Percentiles rank a stretch among this genome's conserved stretches.
Conservation (phyloP, 352 stramenopile species). For the Pythium rhizo-oryzae region DNA sequence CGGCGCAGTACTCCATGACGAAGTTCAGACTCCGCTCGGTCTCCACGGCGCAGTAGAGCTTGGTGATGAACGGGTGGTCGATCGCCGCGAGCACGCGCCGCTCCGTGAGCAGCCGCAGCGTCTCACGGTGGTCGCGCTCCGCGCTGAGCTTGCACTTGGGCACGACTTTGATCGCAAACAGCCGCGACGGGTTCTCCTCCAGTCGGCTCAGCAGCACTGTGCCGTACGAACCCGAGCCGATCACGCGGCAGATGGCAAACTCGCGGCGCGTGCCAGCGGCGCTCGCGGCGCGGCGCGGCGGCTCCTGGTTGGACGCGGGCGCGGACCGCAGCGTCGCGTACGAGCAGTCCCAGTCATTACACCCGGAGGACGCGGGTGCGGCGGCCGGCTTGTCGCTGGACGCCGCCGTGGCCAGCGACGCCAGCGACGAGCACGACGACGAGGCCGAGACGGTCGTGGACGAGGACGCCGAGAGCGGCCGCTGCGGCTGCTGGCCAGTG, state of each 20-base stretch:
- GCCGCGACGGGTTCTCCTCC: conserved; percentile 38
- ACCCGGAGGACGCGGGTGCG: background rate
- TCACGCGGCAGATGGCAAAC: conserved; percentile 77
- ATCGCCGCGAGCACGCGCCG: conserved; percentile 96
- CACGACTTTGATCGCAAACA: conserved; percentile 80
- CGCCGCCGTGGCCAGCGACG: background rate
- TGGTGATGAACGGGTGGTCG: conserved; percentile 98
- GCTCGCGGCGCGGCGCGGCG: conserved; percentile 6
- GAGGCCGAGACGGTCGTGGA: conserved; percentile 21
- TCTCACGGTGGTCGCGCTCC: conserved; percentile 40
- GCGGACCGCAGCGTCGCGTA: conserved; percentile 13
- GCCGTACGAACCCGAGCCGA: conserved; percentile 77
- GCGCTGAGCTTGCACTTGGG: conserved; percentile 66
- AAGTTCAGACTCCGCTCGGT: conserved; percentile 95
- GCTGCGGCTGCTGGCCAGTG: no score
- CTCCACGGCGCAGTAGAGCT: conserved; percentile 95
- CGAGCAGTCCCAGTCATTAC: conserved; percentile 35
- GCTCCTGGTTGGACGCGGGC: conserved; percentile 19
- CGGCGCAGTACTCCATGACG: conserved; percentile 98
- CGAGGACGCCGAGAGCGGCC: conserved; percentile 9
- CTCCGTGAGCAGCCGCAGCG: conserved; percentile 93
- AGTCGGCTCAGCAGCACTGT: conserved; percentile 70
- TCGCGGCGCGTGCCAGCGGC: conserved; percentile 34
- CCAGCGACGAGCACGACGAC: conserved; percentile 29
- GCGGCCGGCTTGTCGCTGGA: background rate